Base-by-base conservation (phyloP, 768 basidiomycete genomes). In the Panaeolus cyanescens region DNA sequence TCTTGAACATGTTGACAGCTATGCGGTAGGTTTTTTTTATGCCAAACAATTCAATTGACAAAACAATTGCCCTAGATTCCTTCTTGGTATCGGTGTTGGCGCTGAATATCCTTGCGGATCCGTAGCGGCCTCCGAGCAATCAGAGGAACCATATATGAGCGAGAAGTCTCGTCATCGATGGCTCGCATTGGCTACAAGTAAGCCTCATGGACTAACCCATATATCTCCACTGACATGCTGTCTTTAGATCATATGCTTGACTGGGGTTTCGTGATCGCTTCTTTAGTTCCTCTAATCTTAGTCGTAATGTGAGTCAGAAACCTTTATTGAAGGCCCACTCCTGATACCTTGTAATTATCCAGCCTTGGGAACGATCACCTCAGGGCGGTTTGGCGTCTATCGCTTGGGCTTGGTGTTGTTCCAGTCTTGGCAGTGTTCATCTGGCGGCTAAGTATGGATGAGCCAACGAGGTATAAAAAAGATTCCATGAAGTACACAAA, bases 101-200 rank as follows among this genome's bases (percentile, higher is more conserved):
- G 92, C 91, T 5, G 92, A 93, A 72, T 96, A 96, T 65, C 95
- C 95, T 6, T 93, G 92, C 63, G 95, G 95, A 25, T 91, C 90
- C 0, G 92, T 95, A 15, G 91, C 93, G 4, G 90, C 90, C 6
- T 90, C 92, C 1, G 96, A 97, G 69, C 92, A 94, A 68, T 91
- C 93, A 2, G 96, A 97, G 71, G 91, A 92, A 71, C 80, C 85
- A 9, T 85, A 84, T 7, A 89, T 96, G 66, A 80, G 74, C 65
- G 93, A 92, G 75, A 87, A 87, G 56, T 83, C 90, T 4, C 95
- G 94, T 68, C 90, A 96, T 72, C 77, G 89, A 56, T 93, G 94
- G 86, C 90, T 97, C 68, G 87, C 90, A 5, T 82, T 93, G 30
- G 92, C 95, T 13, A 96, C 95, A 6, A 97, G 95, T 93, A 74